Conservation (phyloP, 2,329 filamentous ascomycete species). For the Pseudogymnoascus sp. region DNA sequence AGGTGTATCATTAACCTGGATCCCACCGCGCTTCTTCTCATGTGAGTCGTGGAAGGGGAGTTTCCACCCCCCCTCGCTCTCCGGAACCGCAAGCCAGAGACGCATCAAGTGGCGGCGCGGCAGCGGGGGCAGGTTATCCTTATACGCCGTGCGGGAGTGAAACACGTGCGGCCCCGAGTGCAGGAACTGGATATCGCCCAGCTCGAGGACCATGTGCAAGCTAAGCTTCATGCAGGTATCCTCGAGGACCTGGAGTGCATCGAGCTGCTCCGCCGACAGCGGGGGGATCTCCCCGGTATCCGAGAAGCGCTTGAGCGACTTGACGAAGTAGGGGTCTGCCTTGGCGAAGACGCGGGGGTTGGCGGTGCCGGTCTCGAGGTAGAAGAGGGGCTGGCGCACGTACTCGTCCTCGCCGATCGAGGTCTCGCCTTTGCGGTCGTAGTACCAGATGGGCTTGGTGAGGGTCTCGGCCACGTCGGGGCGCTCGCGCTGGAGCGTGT, state of each 20-base stretch:
- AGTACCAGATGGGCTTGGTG: constrained; percentile 78
- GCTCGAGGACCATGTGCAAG: constrained; percentile 77
- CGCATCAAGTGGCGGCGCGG: constrained; percentile 73
- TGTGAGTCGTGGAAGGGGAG: constrained; percentile 72
- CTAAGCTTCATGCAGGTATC: constrained; percentile 64
- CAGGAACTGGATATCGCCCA: constrained; percentile 83
- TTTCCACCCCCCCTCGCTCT: constrained; percentile 76
- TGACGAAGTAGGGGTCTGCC: constrained; percentile 86
- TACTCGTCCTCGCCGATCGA: constrained; percentile 67
- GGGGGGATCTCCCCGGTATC: constrained; percentile 64
- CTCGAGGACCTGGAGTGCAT: constrained; percentile 63
- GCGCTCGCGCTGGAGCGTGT: constrained; percentile 63
- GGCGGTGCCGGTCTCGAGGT: constrained; percentile 57
- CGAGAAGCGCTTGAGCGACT: constrained; percentile 65
- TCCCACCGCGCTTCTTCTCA: constrained; percentile 81
- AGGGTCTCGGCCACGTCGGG: constrained; percentile 71
- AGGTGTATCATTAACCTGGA: constrained; percentile 74
- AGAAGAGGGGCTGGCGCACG: constrained; percentile 64
- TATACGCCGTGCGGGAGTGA: constrained; percentile 76
- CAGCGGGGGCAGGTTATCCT: constrained; percentile 56
- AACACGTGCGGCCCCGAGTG: constrained; percentile 66
- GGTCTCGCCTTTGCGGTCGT: constrained; percentile 81
- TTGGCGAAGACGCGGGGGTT: constrained; percentile 67
- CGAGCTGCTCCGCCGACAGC: constrained; percentile 58
- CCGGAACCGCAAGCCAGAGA: constrained; percentile 75